A percentile compares a stretch with the other conserved stretches of the same genome.
Evolutionary conservation across 768 basidiomycete genomes (phyloP).

Genomic region (Fomitopsis serialis): DNA sequence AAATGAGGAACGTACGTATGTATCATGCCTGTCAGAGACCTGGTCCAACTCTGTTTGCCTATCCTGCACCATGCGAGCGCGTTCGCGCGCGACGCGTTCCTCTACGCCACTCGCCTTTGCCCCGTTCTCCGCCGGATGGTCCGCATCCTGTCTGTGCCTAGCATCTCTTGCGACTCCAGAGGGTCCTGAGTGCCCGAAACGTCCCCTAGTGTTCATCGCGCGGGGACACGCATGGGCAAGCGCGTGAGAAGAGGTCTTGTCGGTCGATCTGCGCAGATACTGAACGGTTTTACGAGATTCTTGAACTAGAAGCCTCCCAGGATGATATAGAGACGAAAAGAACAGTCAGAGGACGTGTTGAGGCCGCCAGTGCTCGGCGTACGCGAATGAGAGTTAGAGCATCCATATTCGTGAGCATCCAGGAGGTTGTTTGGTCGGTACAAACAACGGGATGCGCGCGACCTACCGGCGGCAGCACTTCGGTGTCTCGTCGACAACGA

Average conservation of each 20-base stretch:
- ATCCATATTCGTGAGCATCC: constrained; percentile 20
- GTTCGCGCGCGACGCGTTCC: constrained; percentile 28
- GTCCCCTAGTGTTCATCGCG: constrained; percentile 12
- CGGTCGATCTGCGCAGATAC: constrained; percentile 60
- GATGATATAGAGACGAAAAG: not conserved
- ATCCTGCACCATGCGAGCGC: constrained; percentile 45
- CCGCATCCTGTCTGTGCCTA: not conserved
- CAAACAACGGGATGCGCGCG: constrained; percentile 17
- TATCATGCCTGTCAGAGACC: constrained; percentile 65
- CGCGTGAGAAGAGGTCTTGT: constrained; percentile 14
- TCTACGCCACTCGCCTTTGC: not conserved
- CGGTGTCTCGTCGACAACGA: no score
- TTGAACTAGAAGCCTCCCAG: constrained; percentile 34
- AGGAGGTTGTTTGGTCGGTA: constrained; percentile 24
- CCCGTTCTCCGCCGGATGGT: not conserved
- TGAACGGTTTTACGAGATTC: constrained; percentile 56
- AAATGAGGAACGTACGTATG: constrained; percentile 54
- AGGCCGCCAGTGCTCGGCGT: constrained; percentile 13
- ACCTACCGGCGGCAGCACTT: no score
- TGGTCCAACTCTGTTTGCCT: constrained; percentile 55
- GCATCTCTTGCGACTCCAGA: not conserved
- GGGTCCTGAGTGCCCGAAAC: constrained; percentile 1
- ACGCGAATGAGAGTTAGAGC: constrained; percentile 12
- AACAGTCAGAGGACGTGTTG: not conserved
- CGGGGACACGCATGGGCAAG: constrained; percentile 2